Conservation (phyloP, 1,284 basidiomycete species). For the Heliocybe sulcata region DNA sequence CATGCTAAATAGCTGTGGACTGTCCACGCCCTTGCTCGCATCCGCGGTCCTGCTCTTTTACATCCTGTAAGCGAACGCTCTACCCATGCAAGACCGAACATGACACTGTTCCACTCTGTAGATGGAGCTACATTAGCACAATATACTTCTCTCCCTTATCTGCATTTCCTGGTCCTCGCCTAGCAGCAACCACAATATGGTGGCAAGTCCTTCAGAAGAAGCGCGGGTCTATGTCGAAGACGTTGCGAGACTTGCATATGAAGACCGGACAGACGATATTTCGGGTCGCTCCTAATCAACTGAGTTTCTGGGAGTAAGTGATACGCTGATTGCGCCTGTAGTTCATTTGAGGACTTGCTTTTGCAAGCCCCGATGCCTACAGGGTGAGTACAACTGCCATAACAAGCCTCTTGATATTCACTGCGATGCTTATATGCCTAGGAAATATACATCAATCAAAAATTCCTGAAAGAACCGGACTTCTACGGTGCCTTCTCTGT, state of each 20-base stretch:
- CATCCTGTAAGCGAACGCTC: background rate
- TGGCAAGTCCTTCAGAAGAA: background rate
- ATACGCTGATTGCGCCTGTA: background rate
- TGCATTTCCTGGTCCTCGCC: background rate
- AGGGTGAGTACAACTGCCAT: background rate
- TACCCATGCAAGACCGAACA: no score
- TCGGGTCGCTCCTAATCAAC: background rate
- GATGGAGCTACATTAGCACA: background rate
- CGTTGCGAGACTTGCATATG: background rate
- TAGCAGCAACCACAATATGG: background rate
- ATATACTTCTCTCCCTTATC: background rate
- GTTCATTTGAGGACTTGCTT: background rate
- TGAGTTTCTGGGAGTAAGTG: constrained; percentile 1
- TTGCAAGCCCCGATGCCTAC: background rate
- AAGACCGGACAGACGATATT: background rate
- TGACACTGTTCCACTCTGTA: no score
- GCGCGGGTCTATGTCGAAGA: background rate
- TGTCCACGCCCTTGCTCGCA: background rate
- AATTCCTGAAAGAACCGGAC: background rate
- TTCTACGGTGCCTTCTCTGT: background rate
- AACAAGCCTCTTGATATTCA: background rate
- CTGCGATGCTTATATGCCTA: background rate
- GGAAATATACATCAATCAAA: constrained; percentile 1
- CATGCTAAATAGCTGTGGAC: background rate
- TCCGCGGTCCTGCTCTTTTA: background rate